phyloP scores from a whole-genome alignment of 139 green algal genomes.

The Asterochloris sp. region DNA sequence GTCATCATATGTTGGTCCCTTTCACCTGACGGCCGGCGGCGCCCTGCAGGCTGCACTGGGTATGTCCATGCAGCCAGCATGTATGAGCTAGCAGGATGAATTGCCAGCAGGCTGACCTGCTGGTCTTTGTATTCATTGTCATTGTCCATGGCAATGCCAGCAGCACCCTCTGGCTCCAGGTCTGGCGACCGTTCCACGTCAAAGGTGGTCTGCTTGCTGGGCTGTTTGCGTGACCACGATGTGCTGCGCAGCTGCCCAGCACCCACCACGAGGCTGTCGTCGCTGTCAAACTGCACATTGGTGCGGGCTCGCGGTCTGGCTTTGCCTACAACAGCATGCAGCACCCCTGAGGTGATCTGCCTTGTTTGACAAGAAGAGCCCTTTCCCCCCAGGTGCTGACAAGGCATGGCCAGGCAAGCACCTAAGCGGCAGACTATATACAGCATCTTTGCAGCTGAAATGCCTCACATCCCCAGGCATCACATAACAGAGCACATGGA shows the following conservation, averaged over 20 bases:
- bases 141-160: slow-evolving; percentile 22
- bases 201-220: slow-evolving; percentile 1
- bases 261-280: slow-evolving; percentile 56
- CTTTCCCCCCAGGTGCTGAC: not conserved
- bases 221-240: slow-evolving; percentile 50
- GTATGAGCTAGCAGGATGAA: not conserved
- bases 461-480: not conserved
- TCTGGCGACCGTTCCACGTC: slow-evolving; percentile 54
- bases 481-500: not conserved
- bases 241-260: slow-evolving; percentile 56
- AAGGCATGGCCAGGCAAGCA: not conserved
- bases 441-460: not conserved
- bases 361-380: not conserved
- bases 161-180: slow-evolving; percentile 26
- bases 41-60: too few relatives aligned
- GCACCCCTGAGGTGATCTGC: not conserved
- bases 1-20: too few relatives aligned
- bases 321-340: not conserved
- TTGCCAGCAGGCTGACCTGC: slow-evolving; percentile 58
- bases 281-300: slow-evolving; percentile 67
- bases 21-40: too few relatives aligned
- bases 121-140: slow-evolving; percentile 75
- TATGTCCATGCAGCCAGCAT: too few relatives aligned
- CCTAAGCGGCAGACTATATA: not conserved
- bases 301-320: slow-evolving; percentile 21